Base-by-base conservation (phyloP, 2,329 filamentous ascomycete genomes). In the Claviceps africana region DNA sequence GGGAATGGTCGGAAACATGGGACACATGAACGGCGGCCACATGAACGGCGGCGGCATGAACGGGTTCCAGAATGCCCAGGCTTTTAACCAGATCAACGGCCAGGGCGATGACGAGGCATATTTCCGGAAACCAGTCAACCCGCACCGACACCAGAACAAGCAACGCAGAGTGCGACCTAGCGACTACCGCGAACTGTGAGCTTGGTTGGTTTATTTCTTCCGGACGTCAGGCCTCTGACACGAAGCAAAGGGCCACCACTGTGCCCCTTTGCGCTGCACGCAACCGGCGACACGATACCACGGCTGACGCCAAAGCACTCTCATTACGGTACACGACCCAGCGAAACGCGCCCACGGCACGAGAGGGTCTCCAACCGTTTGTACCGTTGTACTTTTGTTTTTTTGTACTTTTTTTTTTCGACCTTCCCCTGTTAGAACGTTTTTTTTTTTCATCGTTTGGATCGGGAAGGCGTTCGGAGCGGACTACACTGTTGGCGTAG, bases 51-150 rank as follows among this genome's bases (percentile, higher is more conserved):
- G 58, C 30, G 57, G 56, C 48, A 65, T 65, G 61, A 65, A 61
- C 52, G 64, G 62, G 52, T 68, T 62, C 55, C 62, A 62, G 53
- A 64, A 63, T 42, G 64, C 61, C 10, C 61, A 61, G 55, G 71
- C 71, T 58, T 75, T 76, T 48, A 62, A 67, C 1, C 71, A 72
- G 54, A 76, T 77, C 13, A 48, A n/a, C 30, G 53, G 48, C 2
- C 82, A 77, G 54, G 81, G 81, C 57, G 88, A 94, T 52, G 89
- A 95, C 53, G 88, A 89, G 55, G 87, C 93, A 7, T 98, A 98
- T 70, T 94, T 97, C 66, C 81, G 93, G 53, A 91, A 95, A 67
- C 93, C 93, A 0, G 87, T 97, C 56, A 98, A 98, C 64, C 91
- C 90, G 2, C 87, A 95, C 64, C 81, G 93, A 49, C 87, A 93